Conservation (phyloP, 129 eudicot genomes). For the Dittrichia graveolens region DNA sequence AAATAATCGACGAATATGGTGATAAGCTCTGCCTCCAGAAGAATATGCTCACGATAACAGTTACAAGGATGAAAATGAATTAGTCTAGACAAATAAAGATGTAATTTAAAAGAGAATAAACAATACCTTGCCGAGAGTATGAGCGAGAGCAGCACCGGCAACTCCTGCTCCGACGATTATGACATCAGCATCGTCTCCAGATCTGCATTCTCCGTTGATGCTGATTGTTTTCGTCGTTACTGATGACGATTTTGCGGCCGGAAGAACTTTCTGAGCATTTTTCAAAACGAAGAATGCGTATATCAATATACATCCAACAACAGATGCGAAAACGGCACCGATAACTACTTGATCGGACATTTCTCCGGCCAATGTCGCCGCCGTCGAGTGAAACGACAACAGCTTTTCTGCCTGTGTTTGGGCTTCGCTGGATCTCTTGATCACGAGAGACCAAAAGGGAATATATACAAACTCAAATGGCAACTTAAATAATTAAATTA, state of each 20-base stretch:
- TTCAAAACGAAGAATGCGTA: conserved; percentile 32
- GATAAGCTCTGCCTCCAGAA: neutral
- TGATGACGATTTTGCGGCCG: conserved; percentile 23
- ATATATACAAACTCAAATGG: neutral
- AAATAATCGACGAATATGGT: too few species aligned
- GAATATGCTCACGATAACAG: neutral
- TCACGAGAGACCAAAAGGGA: conserved; percentile 5
- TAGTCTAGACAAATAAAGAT: neutral
- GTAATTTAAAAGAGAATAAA: neutral
- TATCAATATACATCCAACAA: conserved; percentile 26
- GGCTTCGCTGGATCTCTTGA: conserved; percentile 31
- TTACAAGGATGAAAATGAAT: neutral
- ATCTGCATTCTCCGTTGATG: conserved; percentile 48
- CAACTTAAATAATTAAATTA: neutral
- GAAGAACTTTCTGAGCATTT: conserved; percentile 24
- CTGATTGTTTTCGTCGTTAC: conserved; percentile 35
- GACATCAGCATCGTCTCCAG: conserved; percentile 52
- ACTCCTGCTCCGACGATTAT: conserved; percentile 81
- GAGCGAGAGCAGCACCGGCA: conserved; percentile 85
- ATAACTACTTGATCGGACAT: conserved; percentile 38
- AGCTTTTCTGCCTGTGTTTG: neutral
- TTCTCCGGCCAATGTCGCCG: conserved; percentile 33
- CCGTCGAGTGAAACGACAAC: neutral
- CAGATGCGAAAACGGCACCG: conserved; percentile 35
- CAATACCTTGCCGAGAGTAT: conserved; percentile 69